Base-by-base conservation (phyloP, 306 rosid species). In the Rosa chinensis region DNA sequence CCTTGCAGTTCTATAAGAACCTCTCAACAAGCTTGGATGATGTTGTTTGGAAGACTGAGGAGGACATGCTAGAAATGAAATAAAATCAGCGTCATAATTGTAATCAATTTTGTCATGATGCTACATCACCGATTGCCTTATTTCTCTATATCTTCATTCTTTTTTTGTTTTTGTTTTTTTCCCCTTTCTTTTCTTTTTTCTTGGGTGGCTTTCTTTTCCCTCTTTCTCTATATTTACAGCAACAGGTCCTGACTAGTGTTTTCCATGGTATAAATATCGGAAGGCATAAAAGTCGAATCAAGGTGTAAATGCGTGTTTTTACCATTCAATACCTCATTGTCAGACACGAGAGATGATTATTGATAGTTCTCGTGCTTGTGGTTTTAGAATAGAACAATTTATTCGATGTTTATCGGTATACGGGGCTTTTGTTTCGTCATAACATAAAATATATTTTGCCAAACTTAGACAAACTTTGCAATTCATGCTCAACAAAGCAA, bases 1-100 rank as follows among this genome's bases (percentile, higher is more conserved):
- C 10, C 12, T 18, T 86, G 88, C 93, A 95, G 99, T 92, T 95
- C 87, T 95, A 92, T 87, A 95, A 92, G 69, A 95, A 75, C 70
- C 97, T 95, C 43, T 93, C 99, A 71, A 91, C 89, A 42, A 70
- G 85, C 74, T 85, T 95, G 80, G 94, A 95, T 2, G 97, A 93
- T 71, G 97, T 95, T 61, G 99, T 95, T 68, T 95, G 99, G 99
- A 92, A 90, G 87, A 89, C 92, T 17, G 99, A 92, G 75, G 99
- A 95, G 66, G 99, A 94, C 77, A 76, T 88, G 91, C 84, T 76
- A 79, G 86, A 81, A 83, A 71, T 45, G 42, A 85, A 91, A 62
- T 89, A 81, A 89, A 72, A 66, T 61, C 71, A 13, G 62, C 50
- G 49, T 21, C 47, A 17, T 75, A 53, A 37, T 84, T 70, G 59